phyloP scores from a whole-genome alignment of 1,139 yeast genomes.

The Chernovozyma aurita region DNA sequence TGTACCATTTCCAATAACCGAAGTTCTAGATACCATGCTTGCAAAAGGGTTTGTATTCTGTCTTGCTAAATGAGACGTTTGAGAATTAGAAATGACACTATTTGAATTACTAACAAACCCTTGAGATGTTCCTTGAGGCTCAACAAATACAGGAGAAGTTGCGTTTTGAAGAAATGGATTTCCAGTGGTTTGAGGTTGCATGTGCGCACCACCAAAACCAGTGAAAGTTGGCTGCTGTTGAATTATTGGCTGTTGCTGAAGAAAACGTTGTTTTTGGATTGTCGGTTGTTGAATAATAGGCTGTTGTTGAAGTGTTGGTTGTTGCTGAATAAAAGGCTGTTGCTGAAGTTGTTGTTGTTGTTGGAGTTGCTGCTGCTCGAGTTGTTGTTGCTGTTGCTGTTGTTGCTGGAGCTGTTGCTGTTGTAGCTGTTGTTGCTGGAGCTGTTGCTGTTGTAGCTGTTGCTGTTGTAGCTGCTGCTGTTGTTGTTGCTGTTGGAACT shows the following conservation, averaged over 20 bases:
- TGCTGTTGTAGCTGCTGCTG: constrained; percentile 7
- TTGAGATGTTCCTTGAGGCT: background rate
- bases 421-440: constrained; percentile 9
- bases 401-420: constrained; percentile 6
- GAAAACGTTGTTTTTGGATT: constrained; percentile 8
- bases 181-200: constrained; percentile 19
- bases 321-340: constrained; percentile 2
- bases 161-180: constrained; percentile 23
- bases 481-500: constrained; percentile 8
- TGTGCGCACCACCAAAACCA: constrained; percentile 56
- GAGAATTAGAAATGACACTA: background rate
- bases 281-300: constrained; percentile 10
- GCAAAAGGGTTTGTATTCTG: constrained; percentile 43
- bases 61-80: constrained; percentile 12
- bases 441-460: constrained; percentile 11
- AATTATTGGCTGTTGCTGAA: constrained; percentile 9
- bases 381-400: constrained; percentile 5
- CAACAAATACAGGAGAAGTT: background rate
- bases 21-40: constrained; percentile 20
- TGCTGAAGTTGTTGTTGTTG: constrained; percentile 6
- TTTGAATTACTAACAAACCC: background rate
- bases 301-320: constrained; percentile 2
- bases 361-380: no score
- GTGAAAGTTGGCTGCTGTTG: constrained; percentile 40
- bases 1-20: constrained; percentile 14